Conservation (phyloP, 116 monocot genomes). For the Papilionanthe hybrid region DNA sequence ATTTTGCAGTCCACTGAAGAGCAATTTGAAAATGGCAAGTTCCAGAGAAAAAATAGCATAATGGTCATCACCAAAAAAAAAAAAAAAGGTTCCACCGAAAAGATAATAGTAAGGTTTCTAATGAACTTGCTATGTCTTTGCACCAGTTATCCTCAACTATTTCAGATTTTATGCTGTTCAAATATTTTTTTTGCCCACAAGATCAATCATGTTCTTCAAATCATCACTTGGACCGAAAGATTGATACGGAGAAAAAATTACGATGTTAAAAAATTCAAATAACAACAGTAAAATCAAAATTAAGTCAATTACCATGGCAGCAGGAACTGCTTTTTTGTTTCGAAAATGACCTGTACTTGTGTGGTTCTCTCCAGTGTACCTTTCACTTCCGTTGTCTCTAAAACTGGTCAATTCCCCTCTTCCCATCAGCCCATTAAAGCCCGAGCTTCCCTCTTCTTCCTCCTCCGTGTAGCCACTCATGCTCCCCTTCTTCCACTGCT, state of each 20-base stretch:
- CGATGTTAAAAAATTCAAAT: neutral
- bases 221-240: neutral
- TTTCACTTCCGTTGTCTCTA: slow-evolving; percentile 7
- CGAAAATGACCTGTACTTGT: slow-evolving; percentile 22
- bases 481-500: slow-evolving; percentile 25
- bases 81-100: too few species aligned
- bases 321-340: slow-evolving; percentile 12
- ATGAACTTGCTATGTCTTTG: neutral
- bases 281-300: neutral
- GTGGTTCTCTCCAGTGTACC: slow-evolving; percentile 23
- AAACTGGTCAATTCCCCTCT: slow-evolving; percentile 7
- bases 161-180: neutral
- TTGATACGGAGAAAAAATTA: slow-evolving; percentile 3
- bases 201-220: neutral
- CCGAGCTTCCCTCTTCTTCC: slow-evolving; percentile 54
- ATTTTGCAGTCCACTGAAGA: neutral
- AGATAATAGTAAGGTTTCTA: neutral
- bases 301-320: slow-evolving; percentile 26
- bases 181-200: neutral
- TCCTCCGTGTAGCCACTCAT: slow-evolving; percentile 41
- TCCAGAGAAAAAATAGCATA: neutral
- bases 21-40: neutral
- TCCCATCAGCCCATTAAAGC: slow-evolving; percentile 21
- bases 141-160: neutral
- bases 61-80: neutral